phyloP scores from a whole-genome alignment of 2,329 filamentous ascomycete genomes.

The Cytospora chrysosperma region DNA sequence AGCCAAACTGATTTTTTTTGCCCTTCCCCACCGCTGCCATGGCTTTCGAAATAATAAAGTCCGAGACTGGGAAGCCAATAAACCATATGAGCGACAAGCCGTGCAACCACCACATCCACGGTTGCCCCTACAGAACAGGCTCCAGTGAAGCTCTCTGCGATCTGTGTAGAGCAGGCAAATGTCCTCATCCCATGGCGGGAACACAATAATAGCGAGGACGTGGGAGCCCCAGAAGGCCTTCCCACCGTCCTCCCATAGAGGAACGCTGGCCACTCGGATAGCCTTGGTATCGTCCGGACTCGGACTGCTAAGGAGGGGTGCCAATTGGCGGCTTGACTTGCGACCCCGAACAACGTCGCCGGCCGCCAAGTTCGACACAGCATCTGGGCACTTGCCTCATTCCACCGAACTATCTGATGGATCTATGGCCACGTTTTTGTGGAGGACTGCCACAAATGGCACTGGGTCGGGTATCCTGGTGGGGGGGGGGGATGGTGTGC shows the following conservation, averaged over 20 bases:
- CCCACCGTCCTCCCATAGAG: background rate
- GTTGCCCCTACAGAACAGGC: constrained; percentile 19
- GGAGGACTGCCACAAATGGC: background rate
- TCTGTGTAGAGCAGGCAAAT: constrained; percentile 16
- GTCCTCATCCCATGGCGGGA: constrained; percentile 5
- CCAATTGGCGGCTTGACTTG: background rate
- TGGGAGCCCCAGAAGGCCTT: background rate
- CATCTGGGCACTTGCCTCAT: background rate
- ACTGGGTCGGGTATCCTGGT: background rate
- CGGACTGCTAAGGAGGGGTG: background rate
- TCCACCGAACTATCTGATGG: background rate
- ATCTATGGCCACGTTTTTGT: background rate
- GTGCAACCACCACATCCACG: constrained; percentile 21
- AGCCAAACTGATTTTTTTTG: background rate
- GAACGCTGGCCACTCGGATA: background rate
- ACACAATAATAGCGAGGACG: background rate
- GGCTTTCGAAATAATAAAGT: background rate
- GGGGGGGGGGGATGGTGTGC: background rate
- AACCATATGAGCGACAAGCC: constrained; percentile 23
- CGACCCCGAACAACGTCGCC: background rate
- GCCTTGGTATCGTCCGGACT: background rate
- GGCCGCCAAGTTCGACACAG: background rate
- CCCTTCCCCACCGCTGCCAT: background rate
- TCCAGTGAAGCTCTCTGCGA: constrained; percentile 19
- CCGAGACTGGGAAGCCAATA: background rate